Percentiles rank a stretch among this genome's conserved stretches.
These are phyloP conservation scores for Xylaria cubensis DNA, from an alignment of 495 filamentous ascomycete genomes.

Conservation along the genomic window DNA sequence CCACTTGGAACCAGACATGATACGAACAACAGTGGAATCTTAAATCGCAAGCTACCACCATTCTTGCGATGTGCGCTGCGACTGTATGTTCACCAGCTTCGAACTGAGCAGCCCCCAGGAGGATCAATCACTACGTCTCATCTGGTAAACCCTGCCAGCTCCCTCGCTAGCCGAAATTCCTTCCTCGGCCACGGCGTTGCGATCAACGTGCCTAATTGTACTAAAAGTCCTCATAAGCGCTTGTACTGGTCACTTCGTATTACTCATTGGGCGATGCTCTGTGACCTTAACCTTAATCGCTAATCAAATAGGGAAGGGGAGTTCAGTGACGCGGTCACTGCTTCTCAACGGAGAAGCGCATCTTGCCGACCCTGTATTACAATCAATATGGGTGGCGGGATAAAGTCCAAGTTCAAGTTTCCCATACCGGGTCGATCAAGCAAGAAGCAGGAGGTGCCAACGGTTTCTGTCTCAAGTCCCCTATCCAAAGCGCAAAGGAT, in stretches of 20 bases:
- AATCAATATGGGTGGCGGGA: constrained; percentile 50
- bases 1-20: not conserved
- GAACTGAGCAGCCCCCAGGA: constrained; percentile 18
- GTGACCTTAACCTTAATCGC: not conserved
- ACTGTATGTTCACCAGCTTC: not conserved
- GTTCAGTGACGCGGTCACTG: not conserved
- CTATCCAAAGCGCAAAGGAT: constrained; percentile 55
- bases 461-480: constrained; percentile 32
- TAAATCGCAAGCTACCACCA: not conserved
- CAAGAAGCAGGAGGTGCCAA: constrained; percentile 37
- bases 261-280: constrained; percentile 9
- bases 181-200: not conserved
- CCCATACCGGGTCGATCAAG: constrained; percentile 57
- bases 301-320: constrained; percentile 9
- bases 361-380: constrained; percentile 4
- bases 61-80: constrained; percentile 3
- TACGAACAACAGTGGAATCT: not conserved
- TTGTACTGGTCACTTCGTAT: not conserved
- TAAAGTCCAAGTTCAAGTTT: constrained; percentile 60
- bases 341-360: constrained; percentile 15
- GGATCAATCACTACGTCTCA: constrained; percentile 17
- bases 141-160: constrained; percentile 8
- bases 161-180: constrained; percentile 22
- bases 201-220: not conserved
- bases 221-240: not conserved